These are phyloP conservation scores for Nannochloropsis oceanica DNA, from an alignment of 108 stramenopile species.

Conservation along the genomic window DNA sequence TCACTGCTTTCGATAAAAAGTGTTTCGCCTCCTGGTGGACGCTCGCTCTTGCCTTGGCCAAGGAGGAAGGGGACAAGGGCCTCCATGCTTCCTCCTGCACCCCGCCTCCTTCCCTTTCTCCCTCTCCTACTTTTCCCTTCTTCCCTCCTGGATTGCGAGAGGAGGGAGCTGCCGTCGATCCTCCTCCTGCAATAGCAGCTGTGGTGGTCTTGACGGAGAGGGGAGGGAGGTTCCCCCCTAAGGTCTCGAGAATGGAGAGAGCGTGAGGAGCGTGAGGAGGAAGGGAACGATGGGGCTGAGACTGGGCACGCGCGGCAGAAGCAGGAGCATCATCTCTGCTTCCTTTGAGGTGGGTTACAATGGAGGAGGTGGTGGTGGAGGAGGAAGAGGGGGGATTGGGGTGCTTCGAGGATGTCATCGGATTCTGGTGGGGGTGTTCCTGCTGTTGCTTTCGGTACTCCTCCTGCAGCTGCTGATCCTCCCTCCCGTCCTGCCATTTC, in stretches of 20 bases:
- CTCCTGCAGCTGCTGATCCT: too few relatives aligned
- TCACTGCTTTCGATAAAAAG: neutral
- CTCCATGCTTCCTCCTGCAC: neutral
- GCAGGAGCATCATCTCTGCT: neutral
- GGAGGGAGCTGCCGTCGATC: neutral
- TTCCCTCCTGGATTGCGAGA: too few relatives aligned
- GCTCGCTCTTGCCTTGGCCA: neutral
- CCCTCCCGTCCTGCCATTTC: too few relatives aligned
- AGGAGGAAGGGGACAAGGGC: neutral
- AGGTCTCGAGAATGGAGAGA: neutral
- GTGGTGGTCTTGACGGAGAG: neutral
- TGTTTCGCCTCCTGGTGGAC: neutral
- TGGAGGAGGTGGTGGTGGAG: neutral
- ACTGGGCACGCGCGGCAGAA: neutral
- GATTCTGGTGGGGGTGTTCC: neutral
- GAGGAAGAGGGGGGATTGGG: neutral
- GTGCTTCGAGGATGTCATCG: neutral
- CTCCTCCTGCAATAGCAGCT: neutral
- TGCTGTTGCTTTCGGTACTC: neutral
- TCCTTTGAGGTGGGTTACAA: neutral
- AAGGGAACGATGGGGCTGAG: neutral
- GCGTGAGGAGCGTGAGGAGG: neutral
- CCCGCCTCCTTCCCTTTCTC: neutral
- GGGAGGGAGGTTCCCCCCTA: neutral
- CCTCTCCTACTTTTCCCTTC: neutral